Evolutionary conservation across 306 rosid species (phyloP), one percentile per base, ranked within the genome.

Genomic region (Medicago truncatula): DNA sequence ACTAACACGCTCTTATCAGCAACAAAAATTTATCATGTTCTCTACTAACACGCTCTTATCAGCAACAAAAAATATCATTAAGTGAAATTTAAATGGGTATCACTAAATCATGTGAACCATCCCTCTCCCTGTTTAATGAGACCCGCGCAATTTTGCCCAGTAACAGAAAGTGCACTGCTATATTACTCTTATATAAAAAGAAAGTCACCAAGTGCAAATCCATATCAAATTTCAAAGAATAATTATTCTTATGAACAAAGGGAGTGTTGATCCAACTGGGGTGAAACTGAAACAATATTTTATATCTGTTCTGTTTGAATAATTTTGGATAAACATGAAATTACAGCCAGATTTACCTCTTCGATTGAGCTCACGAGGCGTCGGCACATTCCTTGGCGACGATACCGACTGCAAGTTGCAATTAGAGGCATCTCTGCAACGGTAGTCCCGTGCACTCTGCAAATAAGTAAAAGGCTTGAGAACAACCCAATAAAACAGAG

Each of bases 321-420:
- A 60, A 31, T 59, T 67, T 70, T 16, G 46, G 57, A 63, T 67
- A 67, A 38, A 61, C 50, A 71, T 60, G 53, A 71, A 82, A 82
- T 73, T 15, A 52, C 50, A n/a, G 60, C 72, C 49, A 76, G 80
- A 54, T 21, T 43, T 76, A 95, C 99, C 97, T 95, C 84, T 81
- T 95, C 96, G 73, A 95, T 90, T 40, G 91, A 89, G 81, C 41
- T 84, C 85, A 95, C 76, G 59, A 95, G 97, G 76, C 80, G 89
- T 25, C 97, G 90, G 80, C 99, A 88, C 99, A 95, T 95, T 87
- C 99, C 99, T 84, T 85, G 96, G 61, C 97, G 97, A 76, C 97
- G 97, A 78, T 83, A 86, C 70, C 40, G 82, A 77, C 99, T 95
- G 84, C 97, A 90, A 77, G 99, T 95, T 58, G 99, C 97, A 90